Percentiles rank a stretch among this genome's conserved stretches.
phyloP scores from a whole-genome alignment of 331 rosid genomes.

The Malus hybrid region DNA sequence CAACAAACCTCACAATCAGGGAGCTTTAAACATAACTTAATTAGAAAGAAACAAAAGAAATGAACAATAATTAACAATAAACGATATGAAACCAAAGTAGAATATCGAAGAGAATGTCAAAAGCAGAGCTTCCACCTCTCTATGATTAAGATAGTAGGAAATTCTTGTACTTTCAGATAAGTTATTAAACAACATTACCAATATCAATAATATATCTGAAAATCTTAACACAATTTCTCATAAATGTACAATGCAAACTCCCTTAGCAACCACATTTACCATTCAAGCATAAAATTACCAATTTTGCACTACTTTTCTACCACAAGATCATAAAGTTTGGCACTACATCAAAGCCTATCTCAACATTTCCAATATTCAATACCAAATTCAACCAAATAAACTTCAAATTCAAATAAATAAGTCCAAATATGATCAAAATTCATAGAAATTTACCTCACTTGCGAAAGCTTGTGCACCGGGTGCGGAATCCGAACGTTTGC shows the following conservation, averaged over 20 bases:
- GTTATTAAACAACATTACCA: background rate
- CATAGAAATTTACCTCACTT: slow-evolving; percentile 36
- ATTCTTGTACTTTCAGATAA: background rate
- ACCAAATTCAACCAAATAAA: background rate
- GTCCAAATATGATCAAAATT: background rate
- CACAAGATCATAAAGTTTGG: slow-evolving; percentile 1
- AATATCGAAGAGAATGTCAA: background rate
- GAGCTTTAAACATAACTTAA: too few relatives aligned
- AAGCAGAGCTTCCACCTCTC: background rate
- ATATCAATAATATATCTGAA: background rate
- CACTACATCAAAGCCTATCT: background rate
- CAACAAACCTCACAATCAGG: background rate
- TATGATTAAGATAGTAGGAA: background rate
- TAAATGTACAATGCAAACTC: background rate
- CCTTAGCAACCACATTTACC: slow-evolving; percentile 2
- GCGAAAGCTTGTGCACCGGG: slow-evolving; percentile 32
- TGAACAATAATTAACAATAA: too few relatives aligned
- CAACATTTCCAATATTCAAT: background rate
- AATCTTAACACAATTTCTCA: background rate
- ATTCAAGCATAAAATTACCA: background rate
- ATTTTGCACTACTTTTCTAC: background rate
- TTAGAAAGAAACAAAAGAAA: too few relatives aligned
- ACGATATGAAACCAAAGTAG: background rate
- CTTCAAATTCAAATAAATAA: background rate
- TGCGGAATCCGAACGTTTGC: slow-evolving; percentile 32